phyloP scores from a whole-genome alignment of 2,329 filamentous ascomycete genomes.

The Emergomyces africanus region DNA sequence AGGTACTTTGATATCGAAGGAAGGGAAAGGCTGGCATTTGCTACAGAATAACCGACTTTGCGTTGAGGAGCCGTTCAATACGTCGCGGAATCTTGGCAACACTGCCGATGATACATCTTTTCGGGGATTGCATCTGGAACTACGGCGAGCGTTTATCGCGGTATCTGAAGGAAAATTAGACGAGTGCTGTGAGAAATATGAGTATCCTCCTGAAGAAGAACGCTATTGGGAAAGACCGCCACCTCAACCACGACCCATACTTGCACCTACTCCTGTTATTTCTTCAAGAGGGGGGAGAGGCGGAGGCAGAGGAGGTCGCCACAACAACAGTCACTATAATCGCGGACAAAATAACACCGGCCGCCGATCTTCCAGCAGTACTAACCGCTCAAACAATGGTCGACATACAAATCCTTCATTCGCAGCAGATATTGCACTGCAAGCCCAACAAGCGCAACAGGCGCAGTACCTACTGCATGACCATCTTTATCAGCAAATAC shows the following conservation, averaged over 20 bases:
- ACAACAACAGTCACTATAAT: constrained; percentile 36
- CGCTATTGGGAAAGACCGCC: constrained; percentile 43
- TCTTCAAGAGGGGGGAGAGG: constrained; percentile 38
- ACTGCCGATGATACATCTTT: constrained; percentile 94
- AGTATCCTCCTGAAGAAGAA: constrained; percentile 72
- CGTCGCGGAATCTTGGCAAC: constrained; percentile 77
- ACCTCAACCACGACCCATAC: constrained; percentile 42
- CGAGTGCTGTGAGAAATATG: constrained; percentile 76
- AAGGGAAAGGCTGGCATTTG: constrained; percentile 79
- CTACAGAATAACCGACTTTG: constrained; percentile 72
- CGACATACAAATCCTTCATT: constrained; percentile 29
- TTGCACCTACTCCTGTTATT: constrained; percentile 30
- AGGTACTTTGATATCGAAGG: constrained; percentile 65
- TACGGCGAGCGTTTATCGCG: constrained; percentile 75
- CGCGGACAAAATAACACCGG: constrained; percentile 34
- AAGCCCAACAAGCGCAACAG: constrained; percentile 28
- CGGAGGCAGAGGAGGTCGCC: constrained; percentile 37
- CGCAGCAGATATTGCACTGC: constrained; percentile 15
- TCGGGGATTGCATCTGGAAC: constrained; percentile 75
- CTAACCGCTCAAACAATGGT: constrained; percentile 29
- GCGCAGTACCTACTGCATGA: constrained; percentile 37
- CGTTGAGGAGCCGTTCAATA: constrained; percentile 95
- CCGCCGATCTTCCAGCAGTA: constrained; percentile 46
- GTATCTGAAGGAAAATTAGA: constrained; percentile 66
- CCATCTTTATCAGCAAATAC: constrained; percentile 37